Conservation (phyloP, 192 early-diverging fungal species). For the Entrophospora sp. region DNA sequence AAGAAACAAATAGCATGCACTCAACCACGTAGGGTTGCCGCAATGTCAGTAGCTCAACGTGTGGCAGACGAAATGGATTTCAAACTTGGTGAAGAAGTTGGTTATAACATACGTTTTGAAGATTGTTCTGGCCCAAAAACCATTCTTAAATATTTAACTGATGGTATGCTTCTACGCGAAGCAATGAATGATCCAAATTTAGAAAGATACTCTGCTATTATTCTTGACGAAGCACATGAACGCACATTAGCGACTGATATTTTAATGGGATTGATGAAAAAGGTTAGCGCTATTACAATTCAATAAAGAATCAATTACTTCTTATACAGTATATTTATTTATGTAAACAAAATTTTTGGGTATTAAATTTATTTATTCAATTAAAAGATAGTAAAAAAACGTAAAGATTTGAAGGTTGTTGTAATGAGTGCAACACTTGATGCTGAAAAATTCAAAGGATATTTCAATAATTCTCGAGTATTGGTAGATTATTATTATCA, state of each 20-base stretch:
- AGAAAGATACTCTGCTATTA: slow-evolving; percentile 83
- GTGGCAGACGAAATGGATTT: slow-evolving; percentile 97
- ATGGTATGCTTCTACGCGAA: slow-evolving; percentile 98
- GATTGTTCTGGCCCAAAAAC: slow-evolving; percentile 82
- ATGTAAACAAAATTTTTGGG: not conserved
- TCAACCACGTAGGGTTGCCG: slow-evolving; percentile 96
- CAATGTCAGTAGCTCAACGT: slow-evolving; percentile 99
- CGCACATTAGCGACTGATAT: slow-evolving; percentile 94
- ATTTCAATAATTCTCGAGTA: slow-evolving; percentile 93
- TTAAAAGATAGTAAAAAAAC: slow-evolving; percentile 51
- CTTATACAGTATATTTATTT: not conserved
- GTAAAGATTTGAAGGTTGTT: slow-evolving; percentile 82
- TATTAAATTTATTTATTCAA: slow-evolving; percentile 17
- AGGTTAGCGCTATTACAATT: slow-evolving; percentile 45
- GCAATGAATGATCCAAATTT: slow-evolving; percentile 92
- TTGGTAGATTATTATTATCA: too few species aligned
- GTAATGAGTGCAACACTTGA: slow-evolving; percentile 98
- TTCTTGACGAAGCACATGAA: slow-evolving; percentile 99
- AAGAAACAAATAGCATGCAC: slow-evolving; percentile 96
- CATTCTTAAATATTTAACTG: slow-evolving; percentile 83
- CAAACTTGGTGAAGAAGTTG: slow-evolving; percentile 87
- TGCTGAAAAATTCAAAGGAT: slow-evolving; percentile 97
- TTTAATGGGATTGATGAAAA: slow-evolving; percentile 96
- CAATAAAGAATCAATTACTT: too few species aligned
- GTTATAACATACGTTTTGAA: slow-evolving; percentile 98